Conservation (phyloP, 495 filamentous ascomycete genomes). For the Pyronema omphalodes region DNA sequence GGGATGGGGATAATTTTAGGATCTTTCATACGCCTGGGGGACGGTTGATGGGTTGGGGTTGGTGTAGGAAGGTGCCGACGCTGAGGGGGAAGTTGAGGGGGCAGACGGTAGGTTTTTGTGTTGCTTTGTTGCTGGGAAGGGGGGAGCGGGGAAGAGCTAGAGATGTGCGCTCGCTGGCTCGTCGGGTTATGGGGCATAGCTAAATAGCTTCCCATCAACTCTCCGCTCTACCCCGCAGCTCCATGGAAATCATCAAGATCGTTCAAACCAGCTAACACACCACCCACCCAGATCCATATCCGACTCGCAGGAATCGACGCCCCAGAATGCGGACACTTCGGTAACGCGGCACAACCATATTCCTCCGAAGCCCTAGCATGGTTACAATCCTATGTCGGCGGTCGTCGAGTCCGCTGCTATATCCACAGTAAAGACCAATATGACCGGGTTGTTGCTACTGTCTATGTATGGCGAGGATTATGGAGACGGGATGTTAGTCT, state of each 20-base stretch:
- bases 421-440: conserved; percentile 80
- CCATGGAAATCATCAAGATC: too few species aligned
- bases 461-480: conserved; percentile 43
- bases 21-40: conserved; percentile 82
- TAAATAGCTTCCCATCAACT: too few species aligned
- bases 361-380: conserved; percentile 61
- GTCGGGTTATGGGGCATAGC: too few species aligned
- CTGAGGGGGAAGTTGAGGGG: conserved; percentile 48
- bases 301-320: conserved; percentile 85
- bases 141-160: background rate
- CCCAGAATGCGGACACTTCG: conserved; percentile 83
- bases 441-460: conserved; percentile 71
- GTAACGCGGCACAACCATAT: conserved; percentile 66
- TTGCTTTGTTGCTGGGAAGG: too few species aligned
- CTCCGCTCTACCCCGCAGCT: too few species aligned
- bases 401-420: conserved; percentile 57
- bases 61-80: conserved; percentile 55
- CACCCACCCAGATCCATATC: conserved; percentile 49
- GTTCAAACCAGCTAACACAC: conserved; percentile 3
- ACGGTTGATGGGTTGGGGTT: conserved; percentile 71
- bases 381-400: conserved; percentile 53
- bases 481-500: conserved; percentile 63
- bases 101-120: conserved; percentile 45
- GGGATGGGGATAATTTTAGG: conserved; percentile 88
- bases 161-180: background rate